A percentile compares a stretch with the other conserved stretches of the same genome.
phyloP scores from a whole-genome alignment of 345 rosid genomes.

The Brassica carinata region DNA sequence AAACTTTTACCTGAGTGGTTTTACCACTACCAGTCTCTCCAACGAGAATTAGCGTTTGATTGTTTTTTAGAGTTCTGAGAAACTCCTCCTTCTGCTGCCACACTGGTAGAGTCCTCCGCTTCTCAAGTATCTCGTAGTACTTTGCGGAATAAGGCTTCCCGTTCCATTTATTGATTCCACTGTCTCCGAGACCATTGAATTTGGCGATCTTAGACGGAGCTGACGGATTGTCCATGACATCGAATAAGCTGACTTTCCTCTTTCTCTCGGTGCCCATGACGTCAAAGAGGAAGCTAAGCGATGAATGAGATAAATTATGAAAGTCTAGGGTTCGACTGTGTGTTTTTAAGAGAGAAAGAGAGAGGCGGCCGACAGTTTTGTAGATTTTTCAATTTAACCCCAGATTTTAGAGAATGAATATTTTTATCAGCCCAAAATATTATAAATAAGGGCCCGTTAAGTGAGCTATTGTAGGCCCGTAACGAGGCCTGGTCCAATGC shows the following conservation, averaged over 20 bases:
- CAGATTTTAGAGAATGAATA: background rate
- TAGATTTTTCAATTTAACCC: conserved; percentile 3
- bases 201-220: conserved; percentile 47
- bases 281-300: background rate
- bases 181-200: conserved; percentile 27
- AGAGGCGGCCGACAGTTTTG: background rate
- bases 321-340: conserved; percentile 22
- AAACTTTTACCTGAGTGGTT: conserved; percentile 80
- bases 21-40: conserved; percentile 99
- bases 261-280: conserved; percentile 85
- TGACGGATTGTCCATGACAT: conserved; percentile 78
- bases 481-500: no score
- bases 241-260: conserved; percentile 93
- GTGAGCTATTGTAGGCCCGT: no score
- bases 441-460: background rate
- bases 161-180: conserved; percentile 65
- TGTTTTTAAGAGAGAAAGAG: no score
- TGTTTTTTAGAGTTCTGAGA: conserved; percentile 52
- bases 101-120: conserved; percentile 78
- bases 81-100: conserved; percentile 97
- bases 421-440: background rate
- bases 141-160: conserved; percentile 77
- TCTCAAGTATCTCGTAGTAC: conserved; percentile 82
- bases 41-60: conserved; percentile 75
- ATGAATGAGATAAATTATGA: background rate